phyloP scores from a whole-genome alignment of 106 monocot species.

The Apostasia ramifera region DNA sequence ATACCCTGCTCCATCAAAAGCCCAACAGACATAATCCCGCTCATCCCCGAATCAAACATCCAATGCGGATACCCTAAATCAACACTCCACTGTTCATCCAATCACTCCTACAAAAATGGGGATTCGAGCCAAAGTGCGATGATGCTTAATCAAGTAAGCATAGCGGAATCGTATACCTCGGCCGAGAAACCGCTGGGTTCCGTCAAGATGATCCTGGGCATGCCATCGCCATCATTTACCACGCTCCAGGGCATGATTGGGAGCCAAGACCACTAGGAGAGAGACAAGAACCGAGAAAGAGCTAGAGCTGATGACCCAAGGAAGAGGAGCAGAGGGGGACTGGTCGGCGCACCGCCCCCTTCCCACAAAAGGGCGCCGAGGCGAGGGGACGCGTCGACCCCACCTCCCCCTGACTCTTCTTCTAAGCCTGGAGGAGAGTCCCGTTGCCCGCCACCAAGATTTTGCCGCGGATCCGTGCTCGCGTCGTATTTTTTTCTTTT shows the following conservation, averaged over 20 bases:
- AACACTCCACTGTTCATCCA: background rate
- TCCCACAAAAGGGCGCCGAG: background rate
- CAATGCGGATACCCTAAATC: background rate
- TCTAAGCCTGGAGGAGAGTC: background rate
- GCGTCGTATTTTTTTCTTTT: background rate
- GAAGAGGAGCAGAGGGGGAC: background rate
- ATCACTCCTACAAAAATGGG: background rate
- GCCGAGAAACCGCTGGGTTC: constrained; percentile 21
- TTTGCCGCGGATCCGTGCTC: background rate
- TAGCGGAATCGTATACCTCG: constrained; percentile 4
- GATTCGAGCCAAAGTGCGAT: background rate
- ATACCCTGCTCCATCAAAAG: background rate
- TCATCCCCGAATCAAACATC: no score
- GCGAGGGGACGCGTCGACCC: background rate
- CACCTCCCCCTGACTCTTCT: background rate
- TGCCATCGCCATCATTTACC: constrained; percentile 18
- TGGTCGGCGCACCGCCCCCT: background rate
- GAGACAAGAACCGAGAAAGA: background rate
- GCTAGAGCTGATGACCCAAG: background rate
- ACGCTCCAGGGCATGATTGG: constrained; percentile 23
- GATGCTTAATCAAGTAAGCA: background rate
- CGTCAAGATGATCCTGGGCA: constrained; percentile 19
- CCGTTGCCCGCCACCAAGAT: background rate
- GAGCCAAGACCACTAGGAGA: no score
- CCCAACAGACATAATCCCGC: background rate